phyloP scores from a whole-genome alignment of 1,284 basidiomycete species.

The Apiotrichum porosum region DNA sequence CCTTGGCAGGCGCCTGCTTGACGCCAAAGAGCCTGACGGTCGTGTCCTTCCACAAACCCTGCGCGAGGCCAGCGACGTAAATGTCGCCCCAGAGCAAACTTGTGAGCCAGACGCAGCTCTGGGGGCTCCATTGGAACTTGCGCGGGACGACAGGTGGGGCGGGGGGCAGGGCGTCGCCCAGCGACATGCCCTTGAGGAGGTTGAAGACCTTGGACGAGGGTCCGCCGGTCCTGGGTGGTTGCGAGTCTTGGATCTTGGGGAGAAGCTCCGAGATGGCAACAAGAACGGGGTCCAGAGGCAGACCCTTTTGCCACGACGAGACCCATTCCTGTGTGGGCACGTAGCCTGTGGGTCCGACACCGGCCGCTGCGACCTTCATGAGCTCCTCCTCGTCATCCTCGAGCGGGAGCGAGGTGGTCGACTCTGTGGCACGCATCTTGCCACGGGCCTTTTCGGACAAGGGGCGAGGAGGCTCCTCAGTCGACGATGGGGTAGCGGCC shows the following conservation, averaged over 20 bases:
- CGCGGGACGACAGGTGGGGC: slow-evolving; percentile 62
- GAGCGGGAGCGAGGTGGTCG: slow-evolving; percentile 30
- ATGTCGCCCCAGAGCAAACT: slow-evolving; percentile 88
- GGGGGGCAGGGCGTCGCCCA: slow-evolving; percentile 70
- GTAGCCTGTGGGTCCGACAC: slow-evolving; percentile 79
- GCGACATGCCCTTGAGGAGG: slow-evolving; percentile 57
- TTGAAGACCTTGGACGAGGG: slow-evolving; percentile 56
- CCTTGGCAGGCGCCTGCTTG: slow-evolving; percentile 60
- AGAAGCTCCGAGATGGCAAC: slow-evolving; percentile 77
- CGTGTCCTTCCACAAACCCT: slow-evolving; percentile 81
- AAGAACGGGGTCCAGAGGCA: slow-evolving; percentile 76
- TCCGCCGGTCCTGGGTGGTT: slow-evolving; percentile 52
- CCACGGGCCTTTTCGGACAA: slow-evolving; percentile 79
- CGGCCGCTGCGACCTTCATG: slow-evolving; percentile 60
- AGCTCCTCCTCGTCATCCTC: slow-evolving; percentile 55
- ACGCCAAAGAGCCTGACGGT: slow-evolving; percentile 81
- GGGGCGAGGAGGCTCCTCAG: slow-evolving; percentile 19
- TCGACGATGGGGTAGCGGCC: slow-evolving; percentile 3
- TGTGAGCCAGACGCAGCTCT: slow-evolving; percentile 81
- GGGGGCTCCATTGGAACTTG: slow-evolving; percentile 83
- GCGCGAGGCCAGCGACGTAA: slow-evolving; percentile 79
- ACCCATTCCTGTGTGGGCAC: slow-evolving; percentile 94
- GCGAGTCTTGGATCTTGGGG: slow-evolving; percentile 76
- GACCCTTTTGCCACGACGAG: slow-evolving; percentile 49
- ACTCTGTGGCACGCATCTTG: slow-evolving; percentile 65